These are phyloP conservation scores for Taiozyma sp. DNA, from an alignment of 1,139 yeast species.

Conservation along the genomic window DNA sequence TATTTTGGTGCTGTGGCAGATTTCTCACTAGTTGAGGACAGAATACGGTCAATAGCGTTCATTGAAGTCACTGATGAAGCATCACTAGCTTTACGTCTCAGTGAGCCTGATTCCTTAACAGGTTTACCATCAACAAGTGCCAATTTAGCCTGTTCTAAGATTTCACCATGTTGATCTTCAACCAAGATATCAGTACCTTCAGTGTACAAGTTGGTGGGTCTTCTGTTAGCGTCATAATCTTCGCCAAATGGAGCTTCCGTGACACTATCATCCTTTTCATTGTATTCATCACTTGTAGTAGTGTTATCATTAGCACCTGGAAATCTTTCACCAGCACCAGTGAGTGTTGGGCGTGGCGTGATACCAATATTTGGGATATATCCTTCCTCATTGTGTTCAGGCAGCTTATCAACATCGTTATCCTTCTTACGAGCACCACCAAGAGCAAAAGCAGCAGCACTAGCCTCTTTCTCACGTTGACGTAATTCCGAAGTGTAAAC, in stretches of 20 bases:
- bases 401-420: background rate
- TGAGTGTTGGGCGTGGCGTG: conserved; percentile 20
- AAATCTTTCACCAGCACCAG: conserved; percentile 12
- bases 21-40: conserved; percentile 8
- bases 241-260: conserved; percentile 5
- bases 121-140: conserved; percentile 11
- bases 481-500: conserved; percentile 23
- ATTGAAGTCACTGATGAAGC: conserved; percentile 21
- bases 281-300: conserved; percentile 1
- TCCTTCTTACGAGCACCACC: conserved; percentile 7
- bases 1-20: conserved; percentile 26
- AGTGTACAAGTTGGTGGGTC: conserved; percentile 48
- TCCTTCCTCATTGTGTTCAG: conserved; percentile 16
- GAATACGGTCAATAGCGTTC: conserved; percentile 9
- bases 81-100: conserved; percentile 14
- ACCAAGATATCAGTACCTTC: conserved; percentile 68
- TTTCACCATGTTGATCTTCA: conserved; percentile 82
- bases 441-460: conserved; percentile 35
- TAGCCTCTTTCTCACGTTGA: conserved; percentile 34
- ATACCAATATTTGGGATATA: conserved; percentile 13
- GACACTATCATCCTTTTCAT: conserved; percentile 5
- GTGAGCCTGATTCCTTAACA: conserved; percentile 1
- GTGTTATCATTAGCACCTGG: conserved; percentile 6
- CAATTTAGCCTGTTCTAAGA: conserved; percentile 40
- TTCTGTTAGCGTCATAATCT: conserved; percentile 17